Evolutionary conservation across 2,329 filamentous ascomycete species (phyloP), one percentile per base, ranked within the genome.

Genomic region (Simplicillium sp.): DNA sequence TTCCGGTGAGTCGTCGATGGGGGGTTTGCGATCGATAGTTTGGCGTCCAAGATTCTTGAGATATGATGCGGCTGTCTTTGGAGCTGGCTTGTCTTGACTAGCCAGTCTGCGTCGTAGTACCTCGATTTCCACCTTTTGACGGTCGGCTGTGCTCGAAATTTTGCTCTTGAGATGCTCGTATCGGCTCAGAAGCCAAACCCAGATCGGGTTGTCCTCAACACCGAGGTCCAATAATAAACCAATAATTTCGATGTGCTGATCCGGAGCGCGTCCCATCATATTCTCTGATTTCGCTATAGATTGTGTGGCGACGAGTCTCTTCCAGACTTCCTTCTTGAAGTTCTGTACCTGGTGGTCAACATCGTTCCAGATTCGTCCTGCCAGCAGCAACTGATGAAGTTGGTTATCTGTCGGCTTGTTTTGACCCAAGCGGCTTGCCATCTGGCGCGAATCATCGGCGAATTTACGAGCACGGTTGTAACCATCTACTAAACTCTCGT

Each of bases 181-280:
- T 36, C 87, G 81, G 54, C 87, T 95, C 41, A 90, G 68, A 18
- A 98, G 77, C 89, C 92, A 98, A 11, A 94, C 75, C 86, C 87
- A 95, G 46, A 98, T 94, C 2, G 92, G 92, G 52, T 94, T 98
- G 44, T 97, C 88, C 9, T 94, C 84, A 3, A 95, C 88, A 7
- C 92, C 94, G 15, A 98, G 70, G 59, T 98, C 90, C n/a, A 98
- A 67, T 40, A 98, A 71, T 29, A 96, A 71, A 16, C 80, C 74
- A 41, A 98, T 97, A 37, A 96, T 70, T 56, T 95, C 87, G 78
- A 96, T 87, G 54, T 96, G 84, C 57, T 81, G 75, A 50, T 95
- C 87, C 54, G 90, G 87, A 6, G 75, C 69, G 32, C 81, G 58
- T 7, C 73, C 72, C 38, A 56, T 64, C 38, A 58, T 51, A 33